phyloP scores from a whole-genome alignment of 768 basidiomycete species.

The Amanita fuliginea region DNA sequence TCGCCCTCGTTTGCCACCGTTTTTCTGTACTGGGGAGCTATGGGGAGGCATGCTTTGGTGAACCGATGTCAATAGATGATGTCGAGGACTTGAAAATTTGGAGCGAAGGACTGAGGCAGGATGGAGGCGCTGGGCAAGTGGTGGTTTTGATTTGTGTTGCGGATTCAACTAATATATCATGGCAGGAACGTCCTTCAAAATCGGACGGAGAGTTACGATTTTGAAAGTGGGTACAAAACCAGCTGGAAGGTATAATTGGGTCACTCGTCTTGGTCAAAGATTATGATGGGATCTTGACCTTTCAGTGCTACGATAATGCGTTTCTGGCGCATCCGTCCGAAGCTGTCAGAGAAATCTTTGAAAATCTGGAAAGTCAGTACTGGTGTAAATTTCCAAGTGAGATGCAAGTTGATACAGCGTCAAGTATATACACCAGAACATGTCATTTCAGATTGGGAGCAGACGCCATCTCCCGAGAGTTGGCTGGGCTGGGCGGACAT shows the following conservation, averaged over 20 bases:
- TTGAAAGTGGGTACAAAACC: neutral
- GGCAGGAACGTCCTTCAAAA: conserved; percentile 13
- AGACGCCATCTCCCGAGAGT: neutral
- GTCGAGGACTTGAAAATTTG: conserved; percentile 34
- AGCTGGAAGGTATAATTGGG: neutral
- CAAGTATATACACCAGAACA: neutral
- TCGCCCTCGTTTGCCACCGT: conserved; percentile 44
- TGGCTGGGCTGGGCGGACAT: conserved; percentile 7
- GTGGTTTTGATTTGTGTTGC: conserved; percentile 19
- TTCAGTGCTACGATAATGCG: neutral
- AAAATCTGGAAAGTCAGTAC: conserved; percentile 13
- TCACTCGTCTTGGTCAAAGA: neutral
- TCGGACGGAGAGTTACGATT: neutral
- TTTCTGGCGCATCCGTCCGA: neutral
- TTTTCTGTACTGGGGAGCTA: conserved; percentile 32
- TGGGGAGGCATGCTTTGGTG: conserved; percentile 37
- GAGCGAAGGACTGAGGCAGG: conserved; percentile 36
- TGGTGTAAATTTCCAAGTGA: too few species aligned
- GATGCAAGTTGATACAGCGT: neutral
- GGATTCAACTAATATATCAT: conserved; percentile 23
- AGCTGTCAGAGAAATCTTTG: neutral
- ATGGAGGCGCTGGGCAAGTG: neutral
- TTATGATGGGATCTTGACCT: neutral
- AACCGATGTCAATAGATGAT: conserved; percentile 34
- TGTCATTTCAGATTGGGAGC: neutral